Percentiles rank a stretch among this genome's conserved stretches.
Evolutionary conservation across 2,329 filamentous ascomycete species (phyloP).

Genomic region (Fusarium austroafricanum): DNA sequence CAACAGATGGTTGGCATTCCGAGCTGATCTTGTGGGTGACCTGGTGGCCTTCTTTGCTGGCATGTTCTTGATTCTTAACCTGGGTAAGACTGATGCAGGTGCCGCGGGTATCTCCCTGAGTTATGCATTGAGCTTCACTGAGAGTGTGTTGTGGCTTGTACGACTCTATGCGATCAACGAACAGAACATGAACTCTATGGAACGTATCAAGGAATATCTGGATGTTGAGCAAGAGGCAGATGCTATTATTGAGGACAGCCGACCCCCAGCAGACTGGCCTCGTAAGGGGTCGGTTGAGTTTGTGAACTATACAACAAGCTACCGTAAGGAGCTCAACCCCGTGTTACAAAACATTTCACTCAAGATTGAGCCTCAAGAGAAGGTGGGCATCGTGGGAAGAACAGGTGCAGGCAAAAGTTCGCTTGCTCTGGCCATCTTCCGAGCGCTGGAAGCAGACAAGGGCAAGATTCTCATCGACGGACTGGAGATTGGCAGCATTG

Average conservation of each 20-base stretch:
- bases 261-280: slow-evolving; percentile 86
- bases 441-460: slow-evolving; percentile 88
- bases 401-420: slow-evolving; percentile 98
- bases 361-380: slow-evolving; percentile 86
- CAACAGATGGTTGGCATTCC: slow-evolving; percentile 95
- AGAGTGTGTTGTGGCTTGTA: slow-evolving; percentile 97
- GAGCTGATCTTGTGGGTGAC: slow-evolving; percentile 90
- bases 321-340: slow-evolving; percentile 86
- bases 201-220: slow-evolving; percentile 96
- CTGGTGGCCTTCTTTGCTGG: slow-evolving; percentile 94
- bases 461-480: slow-evolving; percentile 92
- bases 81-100: slow-evolving; percentile 87
- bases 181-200: slow-evolving; percentile 99
- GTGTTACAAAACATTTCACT: slow-evolving; percentile 88
- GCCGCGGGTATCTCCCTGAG: slow-evolving; percentile 93
- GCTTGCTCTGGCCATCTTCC: slow-evolving; percentile 90
- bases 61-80: slow-evolving; percentile 86
- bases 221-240: slow-evolving; percentile 94
- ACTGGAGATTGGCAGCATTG: slow-evolving; percentile 89
- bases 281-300: slow-evolving; percentile 88
- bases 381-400: slow-evolving; percentile 94
- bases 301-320: slow-evolving; percentile 87
- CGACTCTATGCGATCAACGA: slow-evolving; percentile 94
- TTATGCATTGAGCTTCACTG: slow-evolving; percentile 96
- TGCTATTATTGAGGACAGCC: slow-evolving; percentile 79